phyloP scores from a whole-genome alignment of 352 stramenopile genomes.

The Pythium scleroteichum region DNA sequence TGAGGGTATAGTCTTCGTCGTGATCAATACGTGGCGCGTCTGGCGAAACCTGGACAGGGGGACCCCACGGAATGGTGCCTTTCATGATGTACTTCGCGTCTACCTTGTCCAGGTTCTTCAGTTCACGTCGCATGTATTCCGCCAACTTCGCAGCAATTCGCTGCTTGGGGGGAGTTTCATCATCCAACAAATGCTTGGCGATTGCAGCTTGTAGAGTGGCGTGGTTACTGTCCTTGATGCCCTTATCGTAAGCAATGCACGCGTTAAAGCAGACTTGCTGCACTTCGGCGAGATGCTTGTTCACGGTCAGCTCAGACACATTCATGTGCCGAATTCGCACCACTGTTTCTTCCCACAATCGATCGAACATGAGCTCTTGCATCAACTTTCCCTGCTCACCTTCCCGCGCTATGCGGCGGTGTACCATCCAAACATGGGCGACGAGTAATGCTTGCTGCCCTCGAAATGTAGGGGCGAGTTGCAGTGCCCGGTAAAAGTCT shows the following conservation, averaged over 20 bases:
- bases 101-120: constrained; percentile 81
- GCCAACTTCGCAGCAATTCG: constrained; percentile 59
- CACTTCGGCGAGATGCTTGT: constrained; percentile 95
- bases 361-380: constrained; percentile 96
- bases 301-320: constrained; percentile 94
- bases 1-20: constrained; percentile 68
- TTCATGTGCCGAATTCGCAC: constrained; percentile 92
- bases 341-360: constrained; percentile 95
- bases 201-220: constrained; percentile 58
- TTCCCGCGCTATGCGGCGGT: constrained; percentile 89
- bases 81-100: constrained; percentile 68
- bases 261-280: constrained; percentile 96
- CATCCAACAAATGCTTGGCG: constrained; percentile 74
- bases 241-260: constrained; percentile 94
- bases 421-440: constrained; percentile 96
- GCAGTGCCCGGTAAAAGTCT: constrained; percentile 71
- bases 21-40: constrained; percentile 25
- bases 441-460: constrained; percentile 93
- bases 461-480: constrained; percentile 85
- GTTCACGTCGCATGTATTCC: constrained; percentile 76
- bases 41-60: constrained; percentile 26
- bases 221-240: constrained; percentile 54
- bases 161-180: constrained; percentile 58
- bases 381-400: constrained; percentile 80
- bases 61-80: constrained; percentile 76